Base-by-base conservation (phyloP, 371 early-diverging fungal genomes). In the Coemansia sp. region DNA sequence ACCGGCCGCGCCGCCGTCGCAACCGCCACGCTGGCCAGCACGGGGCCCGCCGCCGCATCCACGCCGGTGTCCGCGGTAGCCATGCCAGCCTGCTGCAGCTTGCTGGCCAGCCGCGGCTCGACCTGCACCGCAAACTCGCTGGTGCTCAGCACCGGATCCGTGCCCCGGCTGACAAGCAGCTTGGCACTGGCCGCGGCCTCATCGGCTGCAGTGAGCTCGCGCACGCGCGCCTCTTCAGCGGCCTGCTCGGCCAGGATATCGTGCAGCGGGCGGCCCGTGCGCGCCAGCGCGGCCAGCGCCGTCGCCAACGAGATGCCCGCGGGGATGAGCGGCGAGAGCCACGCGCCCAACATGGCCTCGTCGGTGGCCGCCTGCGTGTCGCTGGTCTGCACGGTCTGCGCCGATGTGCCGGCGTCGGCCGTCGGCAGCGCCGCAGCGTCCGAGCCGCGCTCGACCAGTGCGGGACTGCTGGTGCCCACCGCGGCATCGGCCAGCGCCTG, bases 311-410 rank as follows among this genome's bases (percentile, higher is more conserved):
- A n/a, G 34, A 74, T 48, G 14, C 69, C 75, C 1, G 36, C 62
- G 0, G 75, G 75, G 29, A 74, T 58, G 10, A 74, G 54, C 11
- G 75, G 75, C 43, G 65, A 61, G 9, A 74, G 70, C 75, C 75
- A 74, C 31, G 54, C 53, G 11, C 55, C 40, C n/a, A 74, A 42
- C 62, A 69, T 36, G 1, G 12, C 16, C 44, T 55, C 62, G 38
- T 74, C 75, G 0, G 66, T 65, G 14, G 51, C 9, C 2, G 54
- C 38, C 18, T 57, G 65, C 56, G 57, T 49, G 37, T 69, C 62
- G 49, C 46, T 44, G 5, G 51, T 52, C 7, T 40, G 32, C 31
- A 55, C 40, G 2, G 43, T 29, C 29, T 51, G 47, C 6, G 68
- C 63, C 9, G 52, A 44, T 0, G 46, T 58, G 5, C 36, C 33